These are phyloP conservation scores for Planoprotostelium fungivorum DNA, from an alignment of 78 protist genomes.

Conservation along the genomic window DNA sequence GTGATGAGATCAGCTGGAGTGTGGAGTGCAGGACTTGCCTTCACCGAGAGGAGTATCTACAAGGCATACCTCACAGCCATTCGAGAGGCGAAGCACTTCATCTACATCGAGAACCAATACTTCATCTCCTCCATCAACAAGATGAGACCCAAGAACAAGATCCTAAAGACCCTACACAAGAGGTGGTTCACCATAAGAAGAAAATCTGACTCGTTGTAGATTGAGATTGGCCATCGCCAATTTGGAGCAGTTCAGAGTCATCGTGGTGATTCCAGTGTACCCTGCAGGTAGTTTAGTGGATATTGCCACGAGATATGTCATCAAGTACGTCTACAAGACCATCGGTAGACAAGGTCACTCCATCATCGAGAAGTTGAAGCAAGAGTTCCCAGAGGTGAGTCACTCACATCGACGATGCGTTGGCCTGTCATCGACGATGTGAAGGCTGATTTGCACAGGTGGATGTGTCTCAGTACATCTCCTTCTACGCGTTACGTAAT, in stretches of 20 bases:
- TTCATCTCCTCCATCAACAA: constrained; percentile 53
- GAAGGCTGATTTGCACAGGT: background rate
- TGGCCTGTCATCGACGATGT: background rate
- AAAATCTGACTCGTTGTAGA: background rate
- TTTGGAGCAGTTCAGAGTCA: constrained; percentile 29
- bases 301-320: constrained; percentile 16
- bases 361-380: constrained; percentile 9
- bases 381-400: constrained; percentile 27
- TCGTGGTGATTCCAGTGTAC: constrained; percentile 23
- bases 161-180: background rate
- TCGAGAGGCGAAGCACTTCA: constrained; percentile 44
- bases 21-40: constrained; percentile 55
- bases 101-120: constrained; percentile 60
- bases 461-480: background rate
- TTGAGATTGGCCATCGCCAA: constrained; percentile 16
- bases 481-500: background rate
- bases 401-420: background rate
- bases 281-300: constrained; percentile 44
- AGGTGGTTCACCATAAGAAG: background rate
- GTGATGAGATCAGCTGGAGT: constrained; percentile 50
- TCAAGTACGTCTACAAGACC: constrained; percentile 36
- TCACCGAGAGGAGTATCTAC: constrained; percentile 48
- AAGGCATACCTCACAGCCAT: constrained; percentile 45
- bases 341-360: constrained; percentile 38
- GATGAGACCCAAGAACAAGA: constrained; percentile 18